phyloP scores from a whole-genome alignment of 805 yeast species.

The Candida gorgasii region DNA sequence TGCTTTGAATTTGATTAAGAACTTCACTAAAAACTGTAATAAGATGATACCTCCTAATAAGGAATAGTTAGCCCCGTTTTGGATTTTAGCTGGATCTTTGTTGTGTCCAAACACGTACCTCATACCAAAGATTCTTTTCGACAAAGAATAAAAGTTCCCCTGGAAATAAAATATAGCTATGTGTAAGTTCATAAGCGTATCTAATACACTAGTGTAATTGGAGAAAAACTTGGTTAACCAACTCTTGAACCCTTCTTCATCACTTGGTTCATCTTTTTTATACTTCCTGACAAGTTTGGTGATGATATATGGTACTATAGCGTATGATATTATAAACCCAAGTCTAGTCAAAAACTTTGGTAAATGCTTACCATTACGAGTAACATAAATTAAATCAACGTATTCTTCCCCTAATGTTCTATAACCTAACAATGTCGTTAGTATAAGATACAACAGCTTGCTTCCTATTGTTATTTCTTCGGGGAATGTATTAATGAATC shows the following conservation, averaged over 20 bases:
- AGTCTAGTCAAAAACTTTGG: constrained; percentile 49
- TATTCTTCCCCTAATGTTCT: constrained; percentile 94
- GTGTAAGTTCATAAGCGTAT: constrained; percentile 64
- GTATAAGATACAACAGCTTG: constrained; percentile 61
- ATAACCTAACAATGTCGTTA: constrained; percentile 75
- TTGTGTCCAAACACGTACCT: constrained; percentile 75
- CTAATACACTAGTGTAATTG: constrained; percentile 49
- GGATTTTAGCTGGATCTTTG: constrained; percentile 42
- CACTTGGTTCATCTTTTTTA: constrained; percentile 15
- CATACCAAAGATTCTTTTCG: constrained; percentile 76
- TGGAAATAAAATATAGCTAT: constrained; percentile 78
- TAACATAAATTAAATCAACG: constrained; percentile 74
- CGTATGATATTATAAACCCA: constrained; percentile 60
- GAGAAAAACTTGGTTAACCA: constrained; percentile 24
- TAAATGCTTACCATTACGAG: constrained; percentile 49
- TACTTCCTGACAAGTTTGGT: constrained; percentile 29
- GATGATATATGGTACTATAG: constrained; percentile 61
- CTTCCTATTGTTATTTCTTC: constrained; percentile 60
- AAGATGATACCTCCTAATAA: constrained; percentile 66
- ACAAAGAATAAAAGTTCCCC: constrained; percentile 78
- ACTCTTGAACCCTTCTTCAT: constrained; percentile 7
- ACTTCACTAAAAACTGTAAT: constrained; percentile 51
- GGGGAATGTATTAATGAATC: constrained; percentile 64
- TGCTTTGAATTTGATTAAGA: constrained; percentile 32
- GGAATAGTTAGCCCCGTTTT: constrained; percentile 65